phyloP scores from a whole-genome alignment of 31 red algal genomes.

The Odonthalia washingtoniensis region DNA sequence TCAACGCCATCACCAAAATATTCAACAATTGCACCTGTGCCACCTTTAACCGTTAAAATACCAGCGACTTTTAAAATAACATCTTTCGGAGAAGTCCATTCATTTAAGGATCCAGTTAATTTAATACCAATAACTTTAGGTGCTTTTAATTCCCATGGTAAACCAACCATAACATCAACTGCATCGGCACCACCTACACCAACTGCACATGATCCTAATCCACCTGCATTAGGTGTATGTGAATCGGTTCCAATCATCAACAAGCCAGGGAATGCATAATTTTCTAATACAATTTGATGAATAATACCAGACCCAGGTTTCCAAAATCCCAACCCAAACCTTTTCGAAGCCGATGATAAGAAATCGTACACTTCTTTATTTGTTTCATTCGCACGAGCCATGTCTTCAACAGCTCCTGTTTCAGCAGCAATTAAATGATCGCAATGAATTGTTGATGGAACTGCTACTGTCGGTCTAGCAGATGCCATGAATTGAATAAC shows the following conservation, averaged over 20 bases:
- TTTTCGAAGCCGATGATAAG: conserved; percentile 77
- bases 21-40: conserved; percentile 99
- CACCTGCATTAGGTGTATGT: conserved; percentile 99
- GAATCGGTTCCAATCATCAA: conserved; percentile 99
- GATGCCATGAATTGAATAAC: conserved; percentile 98
- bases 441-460: conserved; percentile 98
- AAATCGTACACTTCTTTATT: conserved; percentile 99
- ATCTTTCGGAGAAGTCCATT: conserved; percentile 98
- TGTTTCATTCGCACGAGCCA: conserved; percentile 76
- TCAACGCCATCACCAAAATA: conserved; percentile 99
- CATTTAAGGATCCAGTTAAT: conserved; percentile 87
- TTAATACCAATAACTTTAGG: conserved; percentile 98
- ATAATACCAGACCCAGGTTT: conserved; percentile 99
- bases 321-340: conserved; percentile 99
- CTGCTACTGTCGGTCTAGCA: conserved; percentile 73
- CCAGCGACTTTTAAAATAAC: conserved; percentile 98
- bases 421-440: conserved; percentile 99
- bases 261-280: conserved; percentile 98
- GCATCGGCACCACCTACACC: conserved; percentile 99
- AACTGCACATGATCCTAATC: conserved; percentile 91
- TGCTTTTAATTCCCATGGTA: conserved; percentile 99
- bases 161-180: conserved; percentile 99
- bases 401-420: conserved; percentile 84
- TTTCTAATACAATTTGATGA: conserved; percentile 99
- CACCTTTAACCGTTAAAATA: conserved; percentile 98